Base-by-base conservation (phyloP, 495 filamentous ascomycete genomes). In the Aspergillus bridgeri region DNA sequence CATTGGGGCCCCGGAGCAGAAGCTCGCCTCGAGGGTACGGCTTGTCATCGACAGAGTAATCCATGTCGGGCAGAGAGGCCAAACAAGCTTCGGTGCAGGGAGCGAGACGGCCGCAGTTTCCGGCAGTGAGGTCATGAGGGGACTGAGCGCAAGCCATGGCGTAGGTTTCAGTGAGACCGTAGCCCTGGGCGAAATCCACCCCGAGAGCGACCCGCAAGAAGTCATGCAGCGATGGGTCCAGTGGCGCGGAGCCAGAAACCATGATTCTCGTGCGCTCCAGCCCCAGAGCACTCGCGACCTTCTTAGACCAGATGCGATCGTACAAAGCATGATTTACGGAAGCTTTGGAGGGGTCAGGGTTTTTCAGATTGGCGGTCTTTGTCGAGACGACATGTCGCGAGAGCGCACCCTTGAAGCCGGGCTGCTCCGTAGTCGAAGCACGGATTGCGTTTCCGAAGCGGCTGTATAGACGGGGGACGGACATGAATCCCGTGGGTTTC, bases 131-230 rank as follows among this genome's bases (percentile, higher is more conserved):
- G 67, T 98, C 94, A 45, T 79, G 77, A 5, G 75, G 62, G 11
- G 81, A 58, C 75, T 98, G 94, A 15, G 81, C 83, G 17, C 88
- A 81, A 49, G 75, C 81, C 45, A 87, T 81, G 51, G 92, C 90
- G 66, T 97, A 98, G n/a, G 92, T 87, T 73, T 98, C 94, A 5
- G 95, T 97, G 61, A 98, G 78, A 45, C 94, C 94, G 69, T 95
- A 98, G 48, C 94, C 94, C 77, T 98, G 93, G 21, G 84, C 64
- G 64, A 98, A 87, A 65, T 88, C 78, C 67, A 89, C 91, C 38
- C 83, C 87, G 54, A 94, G 88, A 43, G 87, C 86, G 38, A 90
- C 83, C 24, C 94, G 89, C 42, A 98, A 83, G 78, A 97, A 96
- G 68, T 88, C 80, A 59, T 97, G 91, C 15, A 98, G 82, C 13